These are phyloP conservation scores for Coccomyxa sp. DNA, from an alignment of 139 green algal genomes.

Conservation along the genomic window DNA sequence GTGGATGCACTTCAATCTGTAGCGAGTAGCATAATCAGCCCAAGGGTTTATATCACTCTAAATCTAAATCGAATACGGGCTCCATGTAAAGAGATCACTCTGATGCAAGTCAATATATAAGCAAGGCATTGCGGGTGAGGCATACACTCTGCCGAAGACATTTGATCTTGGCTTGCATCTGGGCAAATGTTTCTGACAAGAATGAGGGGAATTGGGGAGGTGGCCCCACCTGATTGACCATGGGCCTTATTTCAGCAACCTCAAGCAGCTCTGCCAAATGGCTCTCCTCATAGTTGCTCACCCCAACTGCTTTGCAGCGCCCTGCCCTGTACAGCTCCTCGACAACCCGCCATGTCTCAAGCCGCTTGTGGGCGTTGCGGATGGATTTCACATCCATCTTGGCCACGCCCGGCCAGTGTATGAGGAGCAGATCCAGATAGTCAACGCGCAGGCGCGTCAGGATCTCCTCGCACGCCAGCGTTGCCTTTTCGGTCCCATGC, in stretches of 20 bases:
- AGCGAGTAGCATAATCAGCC: not conserved
- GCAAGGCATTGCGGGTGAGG: too few species aligned
- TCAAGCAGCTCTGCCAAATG: constrained; percentile 53
- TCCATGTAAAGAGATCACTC: too few species aligned
- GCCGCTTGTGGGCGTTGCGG: constrained; percentile 40
- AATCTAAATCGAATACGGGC: too few species aligned
- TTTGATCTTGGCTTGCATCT: too few species aligned
- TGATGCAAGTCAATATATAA: too few species aligned
- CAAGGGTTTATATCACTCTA: too few species aligned
- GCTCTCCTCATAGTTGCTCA: constrained; percentile 58
- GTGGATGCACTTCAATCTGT: constrained; percentile 14
- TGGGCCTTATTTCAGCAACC: constrained; percentile 27
- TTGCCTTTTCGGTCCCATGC: constrained; percentile 38
- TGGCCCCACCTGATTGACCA: constrained; percentile 44
- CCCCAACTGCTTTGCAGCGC: constrained; percentile 53
- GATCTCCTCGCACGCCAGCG: constrained; percentile 30
- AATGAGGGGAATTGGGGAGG: too few species aligned
- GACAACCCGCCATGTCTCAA: constrained; percentile 64
- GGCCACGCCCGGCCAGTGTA: constrained; percentile 70
- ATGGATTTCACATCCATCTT: constrained; percentile 19
- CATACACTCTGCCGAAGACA: too few species aligned
- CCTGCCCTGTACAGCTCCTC: constrained; percentile 29
- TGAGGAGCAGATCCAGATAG: constrained; percentile 61
- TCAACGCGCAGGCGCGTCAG: constrained; percentile 33
- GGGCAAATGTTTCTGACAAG: too few species aligned